These are phyloP conservation scores for Emydomyces testavorans DNA, from an alignment of 2,329 filamentous ascomycete species.

Conservation along the genomic window DNA sequence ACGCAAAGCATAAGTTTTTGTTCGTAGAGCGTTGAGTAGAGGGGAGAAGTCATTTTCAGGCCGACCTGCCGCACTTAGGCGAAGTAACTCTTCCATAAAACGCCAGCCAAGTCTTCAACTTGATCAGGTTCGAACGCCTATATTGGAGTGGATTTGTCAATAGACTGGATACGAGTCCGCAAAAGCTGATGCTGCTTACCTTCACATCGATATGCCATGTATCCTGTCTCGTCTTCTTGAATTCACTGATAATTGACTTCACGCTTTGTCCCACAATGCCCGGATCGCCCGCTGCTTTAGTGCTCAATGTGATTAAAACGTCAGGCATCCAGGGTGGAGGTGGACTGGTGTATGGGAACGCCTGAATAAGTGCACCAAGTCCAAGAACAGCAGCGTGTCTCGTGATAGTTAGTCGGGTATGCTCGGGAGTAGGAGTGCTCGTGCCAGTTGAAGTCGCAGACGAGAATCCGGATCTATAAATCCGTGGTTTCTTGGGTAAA, in stretches of 20 bases:
- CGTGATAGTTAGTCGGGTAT: slow-evolving; percentile 64
- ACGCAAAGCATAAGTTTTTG: not conserved
- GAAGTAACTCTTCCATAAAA: slow-evolving; percentile 99
- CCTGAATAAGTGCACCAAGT: slow-evolving; percentile 79
- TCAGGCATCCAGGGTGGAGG: slow-evolving; percentile 91
- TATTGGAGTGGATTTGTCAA: slow-evolving; percentile 25
- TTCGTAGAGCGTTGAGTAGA: not conserved
- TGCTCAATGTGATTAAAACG: slow-evolving; percentile 72
- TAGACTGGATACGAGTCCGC: not conserved
- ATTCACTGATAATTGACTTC: slow-evolving; percentile 86
- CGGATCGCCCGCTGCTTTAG: slow-evolving; percentile 73
- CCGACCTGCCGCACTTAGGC: slow-evolving; percentile 44
- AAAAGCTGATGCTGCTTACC: slow-evolving; percentile 46
- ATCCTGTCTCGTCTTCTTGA: slow-evolving; percentile 98
- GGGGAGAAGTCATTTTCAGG: not conserved
- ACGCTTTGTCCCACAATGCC: slow-evolving; percentile 93
- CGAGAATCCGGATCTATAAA: slow-evolving; percentile 26
- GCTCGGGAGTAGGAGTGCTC: slow-evolving; percentile 41
- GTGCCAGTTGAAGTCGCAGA: slow-evolving; percentile 36
- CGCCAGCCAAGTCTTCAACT: slow-evolving; percentile 86
- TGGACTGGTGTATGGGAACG: slow-evolving; percentile 90
- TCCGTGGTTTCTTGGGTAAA: slow-evolving; percentile 57
- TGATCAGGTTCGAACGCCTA: slow-evolving; percentile 83
- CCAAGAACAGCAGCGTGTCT: slow-evolving; percentile 87
- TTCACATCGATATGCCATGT: slow-evolving; percentile 98